A percentile compares a stretch with the other conserved stretches of the same genome.
Conservation (phyloP, 441 rosid genomes). For the Jatropha multifida region DNA sequence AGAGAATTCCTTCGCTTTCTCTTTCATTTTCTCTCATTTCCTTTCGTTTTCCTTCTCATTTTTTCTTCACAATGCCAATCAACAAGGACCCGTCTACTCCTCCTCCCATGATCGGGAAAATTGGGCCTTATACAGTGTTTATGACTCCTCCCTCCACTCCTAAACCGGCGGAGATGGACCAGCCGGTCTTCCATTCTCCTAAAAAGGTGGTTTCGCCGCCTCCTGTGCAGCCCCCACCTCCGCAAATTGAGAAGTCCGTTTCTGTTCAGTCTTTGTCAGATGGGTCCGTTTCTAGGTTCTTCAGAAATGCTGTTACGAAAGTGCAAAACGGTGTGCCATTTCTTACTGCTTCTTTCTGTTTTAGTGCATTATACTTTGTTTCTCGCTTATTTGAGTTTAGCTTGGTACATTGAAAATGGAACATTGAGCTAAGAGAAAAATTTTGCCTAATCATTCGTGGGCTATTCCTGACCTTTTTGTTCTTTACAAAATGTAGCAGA, state of each 20-base stretch:
- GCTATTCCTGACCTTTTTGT: not conserved
- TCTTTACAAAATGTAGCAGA: not conserved
- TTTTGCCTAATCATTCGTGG: no score
- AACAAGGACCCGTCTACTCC: constrained; percentile 64
- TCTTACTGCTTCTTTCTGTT: not conserved
- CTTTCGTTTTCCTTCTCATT: constrained; percentile 13
- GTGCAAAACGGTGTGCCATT: constrained; percentile 67
- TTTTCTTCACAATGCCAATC: constrained; percentile 55
- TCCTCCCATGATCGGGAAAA: constrained; percentile 93
- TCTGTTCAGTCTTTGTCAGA: constrained; percentile 28
- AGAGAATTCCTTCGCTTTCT: not conserved
- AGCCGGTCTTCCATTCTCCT: constrained; percentile 40
- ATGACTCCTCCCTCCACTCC: constrained; percentile 94
- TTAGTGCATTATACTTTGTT: not conserved
- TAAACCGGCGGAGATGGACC: constrained; percentile 34
- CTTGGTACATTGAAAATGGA: not conserved
- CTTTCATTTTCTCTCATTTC: not conserved
- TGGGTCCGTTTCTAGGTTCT: constrained; percentile 62
- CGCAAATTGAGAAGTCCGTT: constrained; percentile 47
- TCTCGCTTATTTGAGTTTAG: not conserved
- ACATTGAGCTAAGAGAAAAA: not conserved
- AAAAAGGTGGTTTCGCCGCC: constrained; percentile 49
- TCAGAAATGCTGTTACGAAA: constrained; percentile 64
- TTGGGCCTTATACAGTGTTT: constrained; percentile 97
- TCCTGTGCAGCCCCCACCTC: constrained; percentile 79